Evolutionary conservation across 1,284 basidiomycete species (phyloP).

Genomic region (Cryptococcus floricola): DNA sequence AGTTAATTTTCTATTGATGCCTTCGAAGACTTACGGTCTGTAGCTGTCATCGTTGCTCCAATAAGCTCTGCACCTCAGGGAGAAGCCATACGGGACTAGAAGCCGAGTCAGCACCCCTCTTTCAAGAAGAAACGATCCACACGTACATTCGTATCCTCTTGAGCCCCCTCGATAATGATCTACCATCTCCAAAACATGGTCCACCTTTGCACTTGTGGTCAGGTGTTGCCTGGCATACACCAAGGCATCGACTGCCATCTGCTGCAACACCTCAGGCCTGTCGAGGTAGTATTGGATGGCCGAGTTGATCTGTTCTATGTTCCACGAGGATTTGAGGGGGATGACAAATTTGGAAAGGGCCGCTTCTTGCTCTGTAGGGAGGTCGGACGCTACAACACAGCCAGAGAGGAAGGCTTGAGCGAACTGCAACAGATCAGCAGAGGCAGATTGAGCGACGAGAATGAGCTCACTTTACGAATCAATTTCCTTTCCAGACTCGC

Average conservation of each 20-base stretch:
- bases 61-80: conserved; percentile 40
- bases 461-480: conserved; percentile 39
- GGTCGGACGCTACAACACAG: conserved; percentile 45
- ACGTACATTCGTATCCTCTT: conserved; percentile 43
- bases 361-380: conserved; percentile 47
- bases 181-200: conserved; percentile 35
- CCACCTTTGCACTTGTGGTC: conserved; percentile 42
- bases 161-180: conserved; percentile 35
- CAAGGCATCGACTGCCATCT: conserved; percentile 44
- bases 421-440: conserved; percentile 24
- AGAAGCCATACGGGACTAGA: conserved; percentile 39
- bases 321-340: conserved; percentile 37
- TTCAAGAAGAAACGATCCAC: not conserved
- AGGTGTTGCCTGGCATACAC: conserved; percentile 41
- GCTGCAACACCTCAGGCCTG: conserved; percentile 34
- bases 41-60: conserved; percentile 29
- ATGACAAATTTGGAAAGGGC: conserved; percentile 38
- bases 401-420: conserved; percentile 46
- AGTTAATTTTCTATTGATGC: not conserved
- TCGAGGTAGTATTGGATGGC: conserved; percentile 33
- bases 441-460: not conserved
- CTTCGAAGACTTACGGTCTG: conserved; percentile 24
- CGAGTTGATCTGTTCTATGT: conserved; percentile 37
- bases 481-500: conserved; percentile 43
- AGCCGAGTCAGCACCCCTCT: not conserved